These are phyloP conservation scores for Tetracladium setigerum DNA, from an alignment of 495 filamentous ascomycete species.

Conservation along the genomic window DNA sequence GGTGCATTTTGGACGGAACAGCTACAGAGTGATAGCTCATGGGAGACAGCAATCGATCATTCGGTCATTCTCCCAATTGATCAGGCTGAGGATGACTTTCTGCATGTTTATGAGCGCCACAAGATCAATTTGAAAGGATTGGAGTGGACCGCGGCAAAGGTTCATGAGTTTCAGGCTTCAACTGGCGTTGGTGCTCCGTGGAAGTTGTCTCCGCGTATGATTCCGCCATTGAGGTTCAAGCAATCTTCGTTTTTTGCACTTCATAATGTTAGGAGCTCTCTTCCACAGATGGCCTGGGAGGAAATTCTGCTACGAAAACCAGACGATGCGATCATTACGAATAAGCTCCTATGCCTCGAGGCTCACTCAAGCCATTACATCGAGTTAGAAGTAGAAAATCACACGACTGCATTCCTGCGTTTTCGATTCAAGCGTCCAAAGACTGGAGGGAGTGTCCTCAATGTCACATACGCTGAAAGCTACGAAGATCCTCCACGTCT, in stretches of 20 bases:
- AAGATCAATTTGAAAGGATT: not conserved
- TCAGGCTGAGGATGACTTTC: not conserved
- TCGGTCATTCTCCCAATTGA: not conserved
- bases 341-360: not conserved
- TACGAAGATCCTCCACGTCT: not conserved
- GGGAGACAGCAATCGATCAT: conserved; percentile 2
- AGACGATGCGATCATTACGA: not conserved
- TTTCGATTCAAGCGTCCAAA: not conserved
- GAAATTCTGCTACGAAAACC: not conserved
- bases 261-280: not conserved
- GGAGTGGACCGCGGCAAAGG: not conserved
- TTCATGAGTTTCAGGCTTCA: not conserved
- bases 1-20: not conserved
- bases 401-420: conserved; percentile 2
- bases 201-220: not conserved
- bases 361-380: not conserved
- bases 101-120: conserved; percentile 3
- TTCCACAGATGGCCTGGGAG: not conserved
- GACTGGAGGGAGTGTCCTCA: not conserved
- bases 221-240: not conserved
- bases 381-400: conserved; percentile 2
- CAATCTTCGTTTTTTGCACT: not conserved
- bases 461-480: conserved; percentile 5
- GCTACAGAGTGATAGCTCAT: not conserved
- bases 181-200: conserved; percentile 1